Percentiles rank a stretch among this genome's conserved stretches.
Evolutionary conservation across 2,329 filamentous ascomycete species (phyloP).

Genomic region (Colletotrichum tabaci): DNA sequence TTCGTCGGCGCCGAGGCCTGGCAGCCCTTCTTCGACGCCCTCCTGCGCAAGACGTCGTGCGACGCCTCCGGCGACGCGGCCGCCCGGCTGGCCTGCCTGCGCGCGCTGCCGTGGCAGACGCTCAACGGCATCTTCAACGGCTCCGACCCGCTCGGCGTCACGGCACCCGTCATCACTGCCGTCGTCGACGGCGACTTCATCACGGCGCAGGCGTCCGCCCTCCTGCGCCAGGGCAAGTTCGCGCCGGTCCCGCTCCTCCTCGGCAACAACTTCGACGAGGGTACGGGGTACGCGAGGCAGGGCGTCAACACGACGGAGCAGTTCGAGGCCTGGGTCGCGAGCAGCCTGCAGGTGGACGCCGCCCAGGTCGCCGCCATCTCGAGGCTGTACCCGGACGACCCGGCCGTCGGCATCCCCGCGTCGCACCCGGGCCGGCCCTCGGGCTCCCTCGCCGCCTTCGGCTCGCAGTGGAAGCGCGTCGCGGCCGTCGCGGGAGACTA

Average conservation of each 20-base stretch:
- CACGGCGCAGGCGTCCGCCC: constrained; percentile 60
- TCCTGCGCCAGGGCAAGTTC: constrained; percentile 71
- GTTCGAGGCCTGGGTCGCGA: constrained; percentile 59
- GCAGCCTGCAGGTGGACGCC: constrained; percentile 52
- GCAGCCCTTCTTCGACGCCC: constrained; percentile 43
- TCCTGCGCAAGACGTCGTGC: constrained; percentile 50
- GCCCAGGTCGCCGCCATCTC: constrained; percentile 47
- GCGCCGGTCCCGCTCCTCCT: constrained; percentile 76
- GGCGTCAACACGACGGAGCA: constrained; percentile 70
- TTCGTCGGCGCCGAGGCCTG: constrained; percentile 67
- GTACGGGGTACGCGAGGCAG: constrained; percentile 71
- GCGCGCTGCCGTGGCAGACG: constrained; percentile 62
- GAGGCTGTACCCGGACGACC: constrained; percentile 66
- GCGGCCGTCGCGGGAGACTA: constrained; percentile 74
- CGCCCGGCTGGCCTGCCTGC: constrained; percentile 69
- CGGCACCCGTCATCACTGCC: constrained; percentile 45
- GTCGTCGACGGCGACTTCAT: constrained; percentile 58
- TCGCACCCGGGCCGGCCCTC: constrained; percentile 52
- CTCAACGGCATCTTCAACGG: constrained; percentile 64
- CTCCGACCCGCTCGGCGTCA: constrained; percentile 57
- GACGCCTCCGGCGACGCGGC: constrained; percentile 52
- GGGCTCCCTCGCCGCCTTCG: constrained; percentile 74
- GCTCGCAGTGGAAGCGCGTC: constrained; percentile 75
- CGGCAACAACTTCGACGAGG: constrained; percentile 77
- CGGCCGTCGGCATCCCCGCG: constrained; percentile 66